Conservation (phyloP, 257 asterid species). For the Nicotiana otophora region DNA sequence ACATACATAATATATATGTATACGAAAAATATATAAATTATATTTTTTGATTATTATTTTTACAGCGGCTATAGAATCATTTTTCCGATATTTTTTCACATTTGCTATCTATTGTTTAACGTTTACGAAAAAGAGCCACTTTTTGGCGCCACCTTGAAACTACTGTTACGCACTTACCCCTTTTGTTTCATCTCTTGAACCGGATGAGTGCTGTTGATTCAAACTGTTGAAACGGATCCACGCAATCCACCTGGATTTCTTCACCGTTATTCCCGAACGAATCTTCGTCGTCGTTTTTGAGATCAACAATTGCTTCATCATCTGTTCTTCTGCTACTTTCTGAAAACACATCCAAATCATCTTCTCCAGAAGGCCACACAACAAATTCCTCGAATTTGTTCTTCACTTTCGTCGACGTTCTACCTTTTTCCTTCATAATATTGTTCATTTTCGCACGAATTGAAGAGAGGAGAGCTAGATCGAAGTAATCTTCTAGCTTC, state of each 20-base stretch:
- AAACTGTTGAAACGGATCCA: constrained; percentile 18
- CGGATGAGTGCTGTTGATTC: constrained; percentile 18
- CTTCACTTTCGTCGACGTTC: background rate
- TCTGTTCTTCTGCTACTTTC: background rate
- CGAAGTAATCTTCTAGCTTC: constrained; percentile 28
- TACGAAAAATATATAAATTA: too few relatives aligned
- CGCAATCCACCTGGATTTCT: background rate
- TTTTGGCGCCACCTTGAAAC: background rate
- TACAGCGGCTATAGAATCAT: too few relatives aligned
- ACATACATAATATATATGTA: too few relatives aligned
- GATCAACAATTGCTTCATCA: constrained; percentile 12
- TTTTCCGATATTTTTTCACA: too few relatives aligned
- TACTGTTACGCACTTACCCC: background rate
- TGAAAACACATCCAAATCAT: background rate
- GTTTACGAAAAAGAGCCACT: too few relatives aligned
- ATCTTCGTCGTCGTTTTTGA: constrained; percentile 6
- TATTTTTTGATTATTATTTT: too few relatives aligned
- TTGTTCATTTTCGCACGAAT: constrained; percentile 20
- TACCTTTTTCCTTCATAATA: background rate
- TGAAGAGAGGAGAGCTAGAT: constrained; percentile 25
- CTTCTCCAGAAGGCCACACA: constrained; percentile 14
- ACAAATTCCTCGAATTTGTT: constrained; percentile 20
- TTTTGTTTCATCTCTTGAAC: constrained; percentile 16
- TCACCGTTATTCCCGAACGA: background rate
- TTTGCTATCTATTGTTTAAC: too few relatives aligned